These are phyloP conservation scores for Ottelia alismoides DNA, from an alignment of 106 monocot species.

Conservation along the genomic window DNA sequence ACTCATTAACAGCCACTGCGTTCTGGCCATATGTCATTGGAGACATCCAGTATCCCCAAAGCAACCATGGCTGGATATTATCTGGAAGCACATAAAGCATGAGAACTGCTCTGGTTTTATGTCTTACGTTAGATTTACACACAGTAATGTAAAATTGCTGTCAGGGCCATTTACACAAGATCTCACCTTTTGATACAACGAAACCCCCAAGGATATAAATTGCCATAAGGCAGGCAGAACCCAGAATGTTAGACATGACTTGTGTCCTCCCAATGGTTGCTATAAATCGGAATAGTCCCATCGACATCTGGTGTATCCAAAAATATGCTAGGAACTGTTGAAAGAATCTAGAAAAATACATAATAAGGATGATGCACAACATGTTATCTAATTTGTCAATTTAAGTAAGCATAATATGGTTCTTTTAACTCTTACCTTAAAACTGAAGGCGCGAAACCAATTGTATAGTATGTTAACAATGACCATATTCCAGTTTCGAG, in stretches of 20 bases:
- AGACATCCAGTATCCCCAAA: slow-evolving; percentile 55
- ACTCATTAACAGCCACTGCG: slow-evolving; percentile 53
- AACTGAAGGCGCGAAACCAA: slow-evolving; percentile 59
- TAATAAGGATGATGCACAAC: not conserved
- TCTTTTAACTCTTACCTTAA: slow-evolving; percentile 25
- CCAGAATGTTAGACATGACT: slow-evolving; percentile 4
- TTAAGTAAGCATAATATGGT: not conserved
- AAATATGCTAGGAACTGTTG: slow-evolving; percentile 11
- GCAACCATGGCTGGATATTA: slow-evolving; percentile 32
- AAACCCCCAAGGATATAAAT: slow-evolving; percentile 8
- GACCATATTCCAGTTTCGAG: slow-evolving; percentile 56
- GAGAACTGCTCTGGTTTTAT: no score
- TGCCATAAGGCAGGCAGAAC: not conserved
- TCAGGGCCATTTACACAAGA: not conserved
- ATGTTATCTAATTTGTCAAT: not conserved
- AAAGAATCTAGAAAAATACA: slow-evolving; percentile 8
- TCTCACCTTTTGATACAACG: slow-evolving; percentile 9
- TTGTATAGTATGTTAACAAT: slow-evolving; percentile 43
- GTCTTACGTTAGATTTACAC: no score
- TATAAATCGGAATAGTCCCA: slow-evolving; percentile 8
- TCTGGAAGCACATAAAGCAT: slow-evolving; percentile 8
- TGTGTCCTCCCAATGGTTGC: slow-evolving; percentile 12
- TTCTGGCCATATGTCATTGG: slow-evolving; percentile 44
- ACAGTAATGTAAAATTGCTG: no score
- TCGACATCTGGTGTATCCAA: slow-evolving; percentile 17